Percentiles rank a stretch among this genome's conserved stretches.
Conservation (phyloP, 805 yeast genomes). For the Yamadazyma laniorum region DNA sequence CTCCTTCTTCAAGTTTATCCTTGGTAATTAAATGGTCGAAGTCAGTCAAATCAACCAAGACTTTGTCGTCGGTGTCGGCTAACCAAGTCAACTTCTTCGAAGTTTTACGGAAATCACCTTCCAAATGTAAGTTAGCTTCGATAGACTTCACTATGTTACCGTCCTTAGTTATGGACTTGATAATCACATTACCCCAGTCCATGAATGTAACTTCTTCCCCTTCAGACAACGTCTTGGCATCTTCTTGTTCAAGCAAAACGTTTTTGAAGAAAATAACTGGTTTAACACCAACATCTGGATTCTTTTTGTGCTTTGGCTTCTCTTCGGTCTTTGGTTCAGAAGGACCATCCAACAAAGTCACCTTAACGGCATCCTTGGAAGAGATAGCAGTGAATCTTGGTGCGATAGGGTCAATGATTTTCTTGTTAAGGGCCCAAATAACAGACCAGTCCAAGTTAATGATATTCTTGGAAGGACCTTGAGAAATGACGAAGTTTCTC, state of each 20-base stretch:
- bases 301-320: slow-evolving; percentile 93
- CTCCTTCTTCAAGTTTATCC: slow-evolving; percentile 93
- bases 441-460: slow-evolving; percentile 96
- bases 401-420: slow-evolving; percentile 93
- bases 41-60: slow-evolving; percentile 76
- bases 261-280: slow-evolving; percentile 64
- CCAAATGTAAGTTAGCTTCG: slow-evolving; percentile 79
- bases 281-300: slow-evolving; percentile 85
- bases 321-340: slow-evolving; percentile 58
- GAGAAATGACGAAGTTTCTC: slow-evolving; percentile 87
- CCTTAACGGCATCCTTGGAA: slow-evolving; percentile 61
- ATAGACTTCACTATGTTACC: slow-evolving; percentile 55
- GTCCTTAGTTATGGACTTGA: slow-evolving; percentile 65
- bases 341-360: slow-evolving; percentile 68
- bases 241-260: slow-evolving; percentile 81
- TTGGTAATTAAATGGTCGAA: slow-evolving; percentile 94
- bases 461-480: slow-evolving; percentile 97
- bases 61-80: slow-evolving; percentile 73
- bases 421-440: slow-evolving; percentile 97
- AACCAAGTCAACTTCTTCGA: slow-evolving; percentile 94
- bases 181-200: slow-evolving; percentile 97
- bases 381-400: slow-evolving; percentile 91
- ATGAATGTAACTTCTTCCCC: slow-evolving; percentile 95
- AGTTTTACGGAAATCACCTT: slow-evolving; percentile 96
- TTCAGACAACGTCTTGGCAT: slow-evolving; percentile 62